Evolutionary conservation across 2,329 filamentous ascomycete genomes (phyloP).

Genomic region (Hansfordia pulvinata): DNA sequence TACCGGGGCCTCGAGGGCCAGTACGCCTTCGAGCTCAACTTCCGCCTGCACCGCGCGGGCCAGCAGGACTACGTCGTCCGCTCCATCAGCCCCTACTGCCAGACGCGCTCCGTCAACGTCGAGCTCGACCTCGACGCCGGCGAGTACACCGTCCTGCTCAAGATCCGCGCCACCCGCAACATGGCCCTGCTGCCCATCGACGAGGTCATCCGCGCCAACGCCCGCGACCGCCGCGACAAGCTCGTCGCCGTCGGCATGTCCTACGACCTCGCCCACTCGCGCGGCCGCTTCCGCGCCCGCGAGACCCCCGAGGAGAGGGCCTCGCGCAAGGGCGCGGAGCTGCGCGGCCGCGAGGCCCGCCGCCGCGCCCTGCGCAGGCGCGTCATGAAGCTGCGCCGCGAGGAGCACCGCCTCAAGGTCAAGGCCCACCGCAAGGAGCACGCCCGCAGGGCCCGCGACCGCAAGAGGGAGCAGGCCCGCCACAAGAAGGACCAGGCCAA

Average conservation of each 20-base stretch:
- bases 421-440: slow-evolving; percentile 14
- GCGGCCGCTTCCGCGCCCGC: slow-evolving; percentile 44
- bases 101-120: slow-evolving; percentile 54
- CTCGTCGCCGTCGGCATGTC: slow-evolving; percentile 55
- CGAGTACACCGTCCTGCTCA: slow-evolving; percentile 54
- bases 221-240: slow-evolving; percentile 43
- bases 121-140: slow-evolving; percentile 59
- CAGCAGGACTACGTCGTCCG: slow-evolving; percentile 19
- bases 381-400: too few relatives aligned
- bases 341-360: too few relatives aligned
- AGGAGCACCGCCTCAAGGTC: background rate
- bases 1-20: slow-evolving; percentile 29
- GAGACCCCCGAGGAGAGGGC: slow-evolving; percentile 34
- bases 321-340: slow-evolving; percentile 28
- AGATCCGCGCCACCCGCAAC: slow-evolving; percentile 42
- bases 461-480: slow-evolving; percentile 14
- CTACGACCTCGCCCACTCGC: slow-evolving; percentile 54
- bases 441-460: slow-evolving; percentile 25
- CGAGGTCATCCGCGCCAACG: slow-evolving; percentile 38
- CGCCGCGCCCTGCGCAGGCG: too few relatives aligned
- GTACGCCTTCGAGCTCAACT: slow-evolving; percentile 27
- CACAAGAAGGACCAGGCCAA: slow-evolving; percentile 25
- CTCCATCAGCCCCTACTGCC: slow-evolving; percentile 17
- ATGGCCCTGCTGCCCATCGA: slow-evolving; percentile 35
- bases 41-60: slow-evolving; percentile 22